Conservation (phyloP, 257 asterid species). For the Solanum boliviense region DNA sequence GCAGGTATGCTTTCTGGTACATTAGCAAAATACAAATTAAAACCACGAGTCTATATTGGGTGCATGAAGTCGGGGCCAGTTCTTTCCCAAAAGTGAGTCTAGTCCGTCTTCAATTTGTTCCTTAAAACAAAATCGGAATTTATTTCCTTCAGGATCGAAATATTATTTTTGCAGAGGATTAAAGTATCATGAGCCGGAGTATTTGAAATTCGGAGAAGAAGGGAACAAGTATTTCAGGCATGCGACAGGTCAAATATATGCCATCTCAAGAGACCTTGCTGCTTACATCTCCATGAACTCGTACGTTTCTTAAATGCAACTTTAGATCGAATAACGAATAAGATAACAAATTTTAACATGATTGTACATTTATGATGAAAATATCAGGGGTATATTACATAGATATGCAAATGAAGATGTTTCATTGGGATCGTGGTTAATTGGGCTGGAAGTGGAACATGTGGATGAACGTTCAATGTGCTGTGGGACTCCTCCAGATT, state of each 20-base stretch:
- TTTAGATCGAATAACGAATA: neutral
- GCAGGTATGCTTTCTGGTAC: conserved; percentile 37
- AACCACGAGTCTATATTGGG: neutral
- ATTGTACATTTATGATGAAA: neutral
- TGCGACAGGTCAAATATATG: neutral
- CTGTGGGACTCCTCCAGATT: conserved; percentile 75
- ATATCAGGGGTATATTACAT: conserved; percentile 46
- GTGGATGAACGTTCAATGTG: conserved; percentile 69
- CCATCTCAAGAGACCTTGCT: conserved; percentile 12
- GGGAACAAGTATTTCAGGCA: neutral
- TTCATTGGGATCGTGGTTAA: conserved; percentile 63
- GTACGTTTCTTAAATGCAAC: conserved; percentile 21
- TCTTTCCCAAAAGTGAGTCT: conserved; percentile 19
- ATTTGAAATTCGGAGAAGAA: conserved; percentile 57
- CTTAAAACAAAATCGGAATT: neutral
- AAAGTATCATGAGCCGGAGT: conserved; percentile 75
- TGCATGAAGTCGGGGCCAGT: neutral
- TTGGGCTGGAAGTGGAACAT: conserved; percentile 77
- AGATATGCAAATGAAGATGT: conserved; percentile 75
- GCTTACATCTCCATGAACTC: conserved; percentile 55
- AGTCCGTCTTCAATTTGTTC: neutral
- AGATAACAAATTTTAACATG: neutral
- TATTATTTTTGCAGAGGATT: conserved; percentile 31
- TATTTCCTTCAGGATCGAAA: neutral
- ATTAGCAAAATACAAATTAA: conserved; percentile 27